Evolutionary conservation across 2,329 filamentous ascomycete species (phyloP), one percentile per base, ranked within the genome.

Genomic region (Phialophora verrucosa): DNA sequence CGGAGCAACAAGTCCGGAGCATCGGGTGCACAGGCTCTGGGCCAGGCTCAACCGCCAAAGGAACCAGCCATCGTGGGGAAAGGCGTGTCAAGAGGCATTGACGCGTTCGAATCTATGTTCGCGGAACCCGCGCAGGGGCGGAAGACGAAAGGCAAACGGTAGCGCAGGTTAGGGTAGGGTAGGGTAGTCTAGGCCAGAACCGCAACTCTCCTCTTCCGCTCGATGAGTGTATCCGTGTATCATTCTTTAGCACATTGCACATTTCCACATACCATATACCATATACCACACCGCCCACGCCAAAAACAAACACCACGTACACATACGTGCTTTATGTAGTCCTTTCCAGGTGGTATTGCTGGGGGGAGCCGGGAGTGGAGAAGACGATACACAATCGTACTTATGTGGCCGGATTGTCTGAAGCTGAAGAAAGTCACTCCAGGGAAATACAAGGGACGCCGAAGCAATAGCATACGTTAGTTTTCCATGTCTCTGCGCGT

Each of bases 51-150:
- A 31, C 27, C 25, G 20, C 23, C 38, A 7, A 44, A 20, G 3
- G 14, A 44, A 20, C 49, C 63, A 12, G 49, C 57, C 10, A 23
- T 53, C 7, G 31, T 51, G n/a, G 63, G 65, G 29, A 69, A 69
- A 20, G 68, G 68, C 2, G 68, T 69, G 23, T 53, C 63, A 31
- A 59, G 58, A 20, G 68, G 68, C 50, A 49, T 66, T 23, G 68
- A 69, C 23, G 68, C 68, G 11, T 64, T 69, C 12, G 63, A 65
- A 14, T 54, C 64, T 6, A 69, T 69, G 67, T 59, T 67, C 32
- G 11, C 49, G 10, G 49, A 62, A 23, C 49, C 59, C 12, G 27
- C n/a, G 12, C 20, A 51, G 23, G 25, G 25, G 49, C 20, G 3
- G 10, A 51, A 51, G 23, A 20, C 49, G 7, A 51, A 23, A 23